Percentiles rank a stretch among this genome's conserved stretches.
These are phyloP conservation scores for Fusarium proliferatum DNA, from an alignment of 2,329 filamentous ascomycete species.

Conservation along the genomic window DNA sequence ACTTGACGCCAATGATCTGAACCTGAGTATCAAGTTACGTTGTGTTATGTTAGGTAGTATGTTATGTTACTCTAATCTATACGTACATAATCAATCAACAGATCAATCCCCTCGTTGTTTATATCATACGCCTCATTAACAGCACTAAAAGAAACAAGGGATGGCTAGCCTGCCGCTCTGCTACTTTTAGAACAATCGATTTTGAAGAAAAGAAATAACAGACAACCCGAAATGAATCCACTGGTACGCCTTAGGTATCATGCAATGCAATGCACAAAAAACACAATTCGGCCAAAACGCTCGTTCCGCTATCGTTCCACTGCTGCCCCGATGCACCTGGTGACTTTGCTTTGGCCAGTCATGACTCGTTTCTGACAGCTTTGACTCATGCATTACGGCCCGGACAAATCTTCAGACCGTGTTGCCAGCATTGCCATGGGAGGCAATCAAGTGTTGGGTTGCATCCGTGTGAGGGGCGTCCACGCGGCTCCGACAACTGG, in stretches of 20 bases:
- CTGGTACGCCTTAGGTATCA: conserved; percentile 41
- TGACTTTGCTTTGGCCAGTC: conserved; percentile 12
- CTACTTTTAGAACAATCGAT: conserved; percentile 13
- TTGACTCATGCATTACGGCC: conserved; percentile 6
- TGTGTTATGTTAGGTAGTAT: neutral
- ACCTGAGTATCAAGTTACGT: conserved; percentile 7
- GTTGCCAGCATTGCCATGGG: neutral
- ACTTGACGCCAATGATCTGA: neutral
- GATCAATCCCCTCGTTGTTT: conserved; percentile 13
- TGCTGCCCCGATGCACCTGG: conserved; percentile 7
- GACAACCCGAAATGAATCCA: conserved; percentile 14
- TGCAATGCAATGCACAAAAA: conserved; percentile 33
- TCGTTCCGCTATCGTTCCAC: conserved; percentile 18
- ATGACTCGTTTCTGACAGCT: conserved; percentile 25
- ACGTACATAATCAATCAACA: neutral
- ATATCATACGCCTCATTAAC: conserved; percentile 28
- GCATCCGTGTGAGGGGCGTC: neutral
- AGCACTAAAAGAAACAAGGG: conserved; percentile 11
- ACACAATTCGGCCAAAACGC: conserved; percentile 23
- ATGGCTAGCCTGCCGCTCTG: conserved; percentile 7
- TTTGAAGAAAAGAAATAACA: neutral
- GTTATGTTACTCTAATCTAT: conserved; percentile 34
- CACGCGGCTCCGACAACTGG: neutral
- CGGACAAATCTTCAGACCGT: neutral
- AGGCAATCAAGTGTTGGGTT: conserved; percentile 1